Conservation (phyloP, 176 grass and related monocot genomes). For the Chrysopogon serrulatus region DNA sequence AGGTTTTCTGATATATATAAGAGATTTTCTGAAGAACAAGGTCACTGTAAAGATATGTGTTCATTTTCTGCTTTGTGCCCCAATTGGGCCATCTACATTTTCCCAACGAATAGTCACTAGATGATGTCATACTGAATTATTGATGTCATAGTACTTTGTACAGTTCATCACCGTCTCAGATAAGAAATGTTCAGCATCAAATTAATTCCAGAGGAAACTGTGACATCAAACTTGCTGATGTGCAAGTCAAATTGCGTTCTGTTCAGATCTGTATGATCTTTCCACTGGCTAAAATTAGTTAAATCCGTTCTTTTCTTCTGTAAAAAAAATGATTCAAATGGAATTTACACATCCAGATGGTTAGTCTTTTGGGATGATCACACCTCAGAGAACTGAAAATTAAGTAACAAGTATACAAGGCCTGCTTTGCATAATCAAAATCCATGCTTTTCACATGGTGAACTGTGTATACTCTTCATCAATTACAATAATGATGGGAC, state of each 20-base stretch:
- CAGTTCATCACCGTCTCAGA: neutral
- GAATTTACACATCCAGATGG: neutral
- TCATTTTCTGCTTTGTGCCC: constrained; percentile 9
- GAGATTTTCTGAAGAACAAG: neutral
- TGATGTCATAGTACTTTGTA: neutral
- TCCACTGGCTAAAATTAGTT: neutral
- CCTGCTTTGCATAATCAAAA: constrained; percentile 39
- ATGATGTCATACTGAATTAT: neutral
- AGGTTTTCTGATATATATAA: constrained; percentile 1
- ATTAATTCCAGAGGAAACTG: neutral
- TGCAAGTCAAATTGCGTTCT: neutral
- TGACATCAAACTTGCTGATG: neutral
- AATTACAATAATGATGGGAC: constrained; percentile 51
- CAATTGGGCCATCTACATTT: constrained; percentile 33
- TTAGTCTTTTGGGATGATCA: neutral
- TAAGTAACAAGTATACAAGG: constrained; percentile 4
- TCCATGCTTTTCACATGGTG: constrained; percentile 35
- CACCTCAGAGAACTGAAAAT: neutral
- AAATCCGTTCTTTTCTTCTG: neutral
- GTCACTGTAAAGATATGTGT: neutral
- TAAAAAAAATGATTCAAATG: neutral
- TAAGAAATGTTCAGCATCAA: neutral
- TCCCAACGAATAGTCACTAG: neutral
- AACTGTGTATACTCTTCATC: constrained; percentile 39
- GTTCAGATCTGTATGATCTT: neutral